phyloP scores from a whole-genome alignment of 257 asterid species.

The Apocynum venetum region DNA sequence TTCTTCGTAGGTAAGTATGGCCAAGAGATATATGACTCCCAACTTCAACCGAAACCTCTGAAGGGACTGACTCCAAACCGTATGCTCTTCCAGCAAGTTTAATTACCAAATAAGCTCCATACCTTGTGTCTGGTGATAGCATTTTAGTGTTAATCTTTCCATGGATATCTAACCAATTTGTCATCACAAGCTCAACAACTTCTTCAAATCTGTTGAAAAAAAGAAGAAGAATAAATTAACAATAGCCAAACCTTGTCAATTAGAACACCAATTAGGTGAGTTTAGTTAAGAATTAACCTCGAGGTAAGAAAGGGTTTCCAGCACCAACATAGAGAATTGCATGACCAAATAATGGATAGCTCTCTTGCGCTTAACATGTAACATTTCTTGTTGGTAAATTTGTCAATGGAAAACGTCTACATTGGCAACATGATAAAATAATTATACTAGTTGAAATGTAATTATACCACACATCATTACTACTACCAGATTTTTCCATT shows the following conservation, averaged over 20 bases:
- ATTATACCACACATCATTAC: too few species aligned
- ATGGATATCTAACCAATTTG: conserved; percentile 51
- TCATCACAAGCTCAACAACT: conserved; percentile 39
- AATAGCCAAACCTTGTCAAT: not conserved
- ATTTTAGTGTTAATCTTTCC: conserved; percentile 39
- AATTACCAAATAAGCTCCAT: conserved; percentile 55
- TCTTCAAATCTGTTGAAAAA: conserved; percentile 26
- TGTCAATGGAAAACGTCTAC: conserved; percentile 64
- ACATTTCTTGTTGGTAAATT: conserved; percentile 41
- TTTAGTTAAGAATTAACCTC: not conserved
- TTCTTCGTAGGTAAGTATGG: conserved; percentile 17
- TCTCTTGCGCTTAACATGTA: conserved; percentile 70
- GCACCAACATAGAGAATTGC: conserved; percentile 59
- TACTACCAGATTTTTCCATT: too few species aligned
- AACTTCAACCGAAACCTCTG: conserved; percentile 42
- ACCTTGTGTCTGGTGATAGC: conserved; percentile 54
- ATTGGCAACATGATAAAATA: not conserved
- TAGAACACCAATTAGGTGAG: not conserved
- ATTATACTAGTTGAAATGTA: too few species aligned
- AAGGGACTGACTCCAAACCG: conserved; percentile 43
- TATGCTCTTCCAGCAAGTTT: conserved; percentile 53
- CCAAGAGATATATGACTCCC: conserved; percentile 26
- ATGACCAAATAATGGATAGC: conserved; percentile 57
- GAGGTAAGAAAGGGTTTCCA: conserved; percentile 50
- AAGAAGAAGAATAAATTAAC: not conserved